Conservation (phyloP, 306 rosid genomes). For the Ormosia emarginata region DNA sequence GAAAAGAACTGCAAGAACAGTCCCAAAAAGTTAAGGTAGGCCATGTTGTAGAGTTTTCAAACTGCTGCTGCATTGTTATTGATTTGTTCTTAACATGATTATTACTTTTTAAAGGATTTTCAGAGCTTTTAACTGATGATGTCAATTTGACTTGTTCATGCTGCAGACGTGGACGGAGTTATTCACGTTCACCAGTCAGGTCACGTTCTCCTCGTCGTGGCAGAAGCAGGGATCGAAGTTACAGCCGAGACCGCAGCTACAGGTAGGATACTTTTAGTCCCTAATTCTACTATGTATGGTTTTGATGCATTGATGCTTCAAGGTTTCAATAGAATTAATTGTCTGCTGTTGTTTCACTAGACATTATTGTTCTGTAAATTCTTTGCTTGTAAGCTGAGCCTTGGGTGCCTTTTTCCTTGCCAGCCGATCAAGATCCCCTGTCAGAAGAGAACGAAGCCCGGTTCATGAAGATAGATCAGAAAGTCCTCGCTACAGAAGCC, state of each 20-base stretch:
- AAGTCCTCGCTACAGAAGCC: slow-evolving; percentile 45
- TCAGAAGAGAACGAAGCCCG: slow-evolving; percentile 49
- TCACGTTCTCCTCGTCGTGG: slow-evolving; percentile 66
- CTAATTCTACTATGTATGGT: background rate
- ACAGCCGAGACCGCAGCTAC: slow-evolving; percentile 70
- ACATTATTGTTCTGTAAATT: background rate
- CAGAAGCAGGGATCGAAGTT: slow-evolving; percentile 67
- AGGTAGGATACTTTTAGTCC: slow-evolving; percentile 33
- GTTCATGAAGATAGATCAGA: slow-evolving; percentile 48
- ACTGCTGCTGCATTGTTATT: background rate
- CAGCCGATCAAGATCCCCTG: slow-evolving; percentile 79
- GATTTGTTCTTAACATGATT: background rate
- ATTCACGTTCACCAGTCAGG: slow-evolving; percentile 52
- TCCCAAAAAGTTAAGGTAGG: slow-evolving; percentile 53
- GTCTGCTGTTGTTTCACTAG: background rate
- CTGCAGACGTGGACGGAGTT: slow-evolving; percentile 40
- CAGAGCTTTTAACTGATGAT: background rate
- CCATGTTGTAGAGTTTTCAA: background rate
- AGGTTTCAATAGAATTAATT: background rate
- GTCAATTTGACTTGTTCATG: background rate
- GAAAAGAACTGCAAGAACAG: slow-evolving; percentile 70
- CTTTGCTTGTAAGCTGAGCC: background rate
- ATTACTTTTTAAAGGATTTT: background rate
- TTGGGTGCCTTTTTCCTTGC: background rate
- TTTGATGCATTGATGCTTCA: background rate